Conservation (phyloP, 2,329 filamentous ascomycete species). For the Sporothrix pseudoabietina region DNA sequence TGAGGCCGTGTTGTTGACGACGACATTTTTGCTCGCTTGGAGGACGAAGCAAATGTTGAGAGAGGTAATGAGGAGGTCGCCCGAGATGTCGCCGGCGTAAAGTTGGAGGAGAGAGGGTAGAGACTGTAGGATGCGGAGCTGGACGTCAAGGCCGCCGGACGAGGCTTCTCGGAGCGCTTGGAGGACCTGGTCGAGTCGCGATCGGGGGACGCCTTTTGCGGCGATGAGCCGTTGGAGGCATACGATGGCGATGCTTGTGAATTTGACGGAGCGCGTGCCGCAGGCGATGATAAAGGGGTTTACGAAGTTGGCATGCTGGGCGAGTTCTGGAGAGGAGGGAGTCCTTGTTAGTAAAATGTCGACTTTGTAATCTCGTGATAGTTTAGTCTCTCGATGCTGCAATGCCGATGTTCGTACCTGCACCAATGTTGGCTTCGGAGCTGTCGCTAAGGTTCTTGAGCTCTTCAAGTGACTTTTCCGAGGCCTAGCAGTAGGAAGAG, state of each 20-base stretch:
- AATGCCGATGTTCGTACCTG: slow-evolving; percentile 51
- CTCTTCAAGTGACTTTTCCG: slow-evolving; percentile 90
- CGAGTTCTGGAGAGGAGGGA: slow-evolving; percentile 65
- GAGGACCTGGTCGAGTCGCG: slow-evolving; percentile 80
- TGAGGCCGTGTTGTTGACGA: slow-evolving; percentile 92
- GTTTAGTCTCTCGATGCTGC: background rate
- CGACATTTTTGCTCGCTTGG: slow-evolving; percentile 87
- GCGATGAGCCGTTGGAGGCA: slow-evolving; percentile 89
- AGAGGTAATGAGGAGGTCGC: slow-evolving; percentile 76
- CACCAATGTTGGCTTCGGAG: slow-evolving; percentile 74
- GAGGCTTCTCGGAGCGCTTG: slow-evolving; percentile 86
- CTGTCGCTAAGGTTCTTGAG: slow-evolving; percentile 74
- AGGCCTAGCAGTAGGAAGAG: slow-evolving; percentile 60
- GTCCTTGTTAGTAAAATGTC: background rate
- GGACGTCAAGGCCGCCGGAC: slow-evolving; percentile 79
- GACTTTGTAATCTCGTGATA: background rate
- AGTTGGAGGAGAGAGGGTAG: slow-evolving; percentile 88
- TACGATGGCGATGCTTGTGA: slow-evolving; percentile 82
- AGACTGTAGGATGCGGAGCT: slow-evolving; percentile 93
- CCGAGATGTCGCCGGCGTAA: slow-evolving; percentile 78
- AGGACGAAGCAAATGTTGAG: slow-evolving; percentile 90
- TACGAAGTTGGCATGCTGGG: slow-evolving; percentile 78
- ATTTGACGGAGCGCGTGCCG: slow-evolving; percentile 84
- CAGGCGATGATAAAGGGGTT: slow-evolving; percentile 95
- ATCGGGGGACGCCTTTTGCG: slow-evolving; percentile 73